phyloP scores from a whole-genome alignment of 2,329 filamentous ascomycete species.

The Diaporthe velutina region DNA sequence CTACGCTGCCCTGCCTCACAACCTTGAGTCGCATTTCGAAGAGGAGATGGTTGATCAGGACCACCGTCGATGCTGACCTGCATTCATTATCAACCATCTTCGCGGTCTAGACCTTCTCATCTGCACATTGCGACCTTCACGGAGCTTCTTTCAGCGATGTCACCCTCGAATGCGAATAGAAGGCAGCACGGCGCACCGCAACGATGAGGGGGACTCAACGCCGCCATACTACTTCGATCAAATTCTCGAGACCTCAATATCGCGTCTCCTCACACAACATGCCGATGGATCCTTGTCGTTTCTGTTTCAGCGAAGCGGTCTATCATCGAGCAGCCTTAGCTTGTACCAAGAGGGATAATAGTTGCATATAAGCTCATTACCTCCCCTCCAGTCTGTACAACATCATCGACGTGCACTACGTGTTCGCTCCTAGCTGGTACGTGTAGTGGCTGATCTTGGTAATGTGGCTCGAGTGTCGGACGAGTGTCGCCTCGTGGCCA shows the following conservation, averaged over 20 bases:
- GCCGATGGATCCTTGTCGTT: neutral
- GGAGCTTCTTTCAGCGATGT: neutral
- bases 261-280: neutral
- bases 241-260: neutral
- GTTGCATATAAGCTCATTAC: too few species aligned
- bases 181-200: neutral
- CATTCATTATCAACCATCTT: neutral
- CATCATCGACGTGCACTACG: neutral
- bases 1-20: neutral
- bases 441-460: neutral
- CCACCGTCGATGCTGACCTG: neutral
- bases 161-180: neutral
- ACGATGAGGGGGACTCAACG: too few species aligned
- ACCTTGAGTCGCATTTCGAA: neutral
- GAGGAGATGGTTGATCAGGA: neutral
- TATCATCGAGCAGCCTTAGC: neutral
- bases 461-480: neutral
- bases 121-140: neutral
- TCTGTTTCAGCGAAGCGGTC: neutral
- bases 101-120: neutral
- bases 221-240: neutral
- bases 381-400: neutral
- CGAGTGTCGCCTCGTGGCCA: neutral
- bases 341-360: neutral
- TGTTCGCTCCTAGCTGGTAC: neutral